Conservation (phyloP, 2,329 filamentous ascomycete species). For the Aspergillus neotritici region DNA sequence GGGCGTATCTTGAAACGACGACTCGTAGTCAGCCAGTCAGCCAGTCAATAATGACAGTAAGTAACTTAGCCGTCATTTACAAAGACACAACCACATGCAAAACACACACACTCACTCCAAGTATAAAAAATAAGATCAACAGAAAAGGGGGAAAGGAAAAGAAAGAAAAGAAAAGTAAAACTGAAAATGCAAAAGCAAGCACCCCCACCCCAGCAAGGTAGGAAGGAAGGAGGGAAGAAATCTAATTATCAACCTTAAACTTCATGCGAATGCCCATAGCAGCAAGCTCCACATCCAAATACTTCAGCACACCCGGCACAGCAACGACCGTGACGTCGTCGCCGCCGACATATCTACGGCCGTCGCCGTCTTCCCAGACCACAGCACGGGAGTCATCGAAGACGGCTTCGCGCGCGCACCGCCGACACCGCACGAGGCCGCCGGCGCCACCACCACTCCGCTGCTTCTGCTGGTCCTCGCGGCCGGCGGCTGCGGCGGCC, state of each 20-base stretch:
- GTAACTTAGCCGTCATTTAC: no score
- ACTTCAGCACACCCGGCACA: constrained; percentile 87
- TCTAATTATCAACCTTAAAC: constrained; percentile 64
- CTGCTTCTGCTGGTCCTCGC: constrained; percentile 13
- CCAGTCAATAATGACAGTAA: no score
- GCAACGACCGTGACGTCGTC: constrained; percentile 87
- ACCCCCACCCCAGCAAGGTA: constrained; percentile 3
- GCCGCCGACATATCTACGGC: constrained; percentile 77
- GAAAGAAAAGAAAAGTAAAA: constrained; percentile 8
- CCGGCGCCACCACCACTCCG: constrained; percentile 53
- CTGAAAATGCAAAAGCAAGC: constrained; percentile 10
- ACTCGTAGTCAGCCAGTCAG: no score
- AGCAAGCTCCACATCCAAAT: constrained; percentile 87
- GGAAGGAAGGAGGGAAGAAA: constrained; percentile 1
- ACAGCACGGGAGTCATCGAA: constrained; percentile 63
- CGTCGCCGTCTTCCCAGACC: constrained; percentile 85
- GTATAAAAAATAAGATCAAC: not conserved
- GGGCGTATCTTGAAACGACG: no score
- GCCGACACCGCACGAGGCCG: constrained; percentile 67
- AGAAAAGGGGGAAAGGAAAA: constrained; percentile 6
- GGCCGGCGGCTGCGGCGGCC: constrained; percentile 14
- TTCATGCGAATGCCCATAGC: constrained; percentile 96
- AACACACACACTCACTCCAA: no score
- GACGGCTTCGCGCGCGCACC: constrained; percentile 63
- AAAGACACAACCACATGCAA: no score